Conservation (phyloP, 805 yeast species). For the Yamadazyma paraphyllophila region DNA sequence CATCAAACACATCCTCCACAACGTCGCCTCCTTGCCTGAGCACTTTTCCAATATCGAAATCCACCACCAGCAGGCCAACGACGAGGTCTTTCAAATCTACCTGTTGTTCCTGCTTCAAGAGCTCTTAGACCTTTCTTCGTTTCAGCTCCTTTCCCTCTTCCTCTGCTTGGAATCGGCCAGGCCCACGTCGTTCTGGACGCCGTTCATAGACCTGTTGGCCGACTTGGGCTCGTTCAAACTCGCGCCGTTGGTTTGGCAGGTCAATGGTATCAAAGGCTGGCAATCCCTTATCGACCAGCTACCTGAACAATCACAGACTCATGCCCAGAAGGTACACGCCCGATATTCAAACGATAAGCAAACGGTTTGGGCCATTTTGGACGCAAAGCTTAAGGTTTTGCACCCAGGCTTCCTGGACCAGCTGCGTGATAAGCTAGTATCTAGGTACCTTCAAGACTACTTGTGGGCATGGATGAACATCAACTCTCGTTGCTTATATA, state of each 20-base stretch:
- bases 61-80: constrained; percentile 24
- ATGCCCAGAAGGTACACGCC: constrained; percentile 38
- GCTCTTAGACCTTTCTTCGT: constrained; percentile 49
- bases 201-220: constrained; percentile 69
- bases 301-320: constrained; percentile 43
- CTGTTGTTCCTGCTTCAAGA: constrained; percentile 25
- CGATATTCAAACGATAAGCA: constrained; percentile 48
- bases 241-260: constrained; percentile 66
- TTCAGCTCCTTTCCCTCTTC: constrained; percentile 57
- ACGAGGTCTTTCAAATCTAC: constrained; percentile 32
- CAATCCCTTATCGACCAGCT: constrained; percentile 34
- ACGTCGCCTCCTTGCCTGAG: constrained; percentile 28
- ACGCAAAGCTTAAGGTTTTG: neutral
- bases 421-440: too few relatives aligned
- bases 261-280: constrained; percentile 23
- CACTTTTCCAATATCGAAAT: constrained; percentile 21
- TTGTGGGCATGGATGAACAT: constrained; percentile 80
- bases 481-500: constrained; percentile 87
- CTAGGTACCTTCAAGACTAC: constrained; percentile 17
- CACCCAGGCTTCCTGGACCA: too few relatives aligned
- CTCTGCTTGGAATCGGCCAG: constrained; percentile 45
- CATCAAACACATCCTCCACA: constrained; percentile 38
- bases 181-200: constrained; percentile 52
- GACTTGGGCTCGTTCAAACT: constrained; percentile 46
- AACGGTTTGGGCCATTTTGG: constrained; percentile 21